Evolutionary conservation across 1,284 basidiomycete genomes (phyloP).

Genomic region (Phellopilus nigrolimitatus): DNA sequence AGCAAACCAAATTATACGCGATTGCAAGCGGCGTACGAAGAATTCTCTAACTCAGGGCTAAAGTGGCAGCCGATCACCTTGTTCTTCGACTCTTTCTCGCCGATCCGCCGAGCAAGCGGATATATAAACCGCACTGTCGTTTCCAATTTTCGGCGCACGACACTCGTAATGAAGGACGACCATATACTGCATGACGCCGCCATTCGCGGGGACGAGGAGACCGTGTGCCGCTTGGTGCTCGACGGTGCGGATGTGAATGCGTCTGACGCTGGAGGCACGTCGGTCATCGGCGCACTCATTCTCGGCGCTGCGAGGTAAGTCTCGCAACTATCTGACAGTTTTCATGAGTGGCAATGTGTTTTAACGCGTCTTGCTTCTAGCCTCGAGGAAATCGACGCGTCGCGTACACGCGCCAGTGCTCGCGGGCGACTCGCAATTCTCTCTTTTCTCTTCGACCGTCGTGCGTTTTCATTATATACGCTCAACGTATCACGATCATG

Average conservation of each 20-base stretch:
- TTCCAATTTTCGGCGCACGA: too few species aligned
- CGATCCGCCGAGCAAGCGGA: too few species aligned
- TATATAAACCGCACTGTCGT: too few species aligned
- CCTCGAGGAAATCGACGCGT: conserved; percentile 61
- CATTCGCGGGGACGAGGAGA: conserved; percentile 48
- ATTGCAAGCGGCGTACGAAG: too few species aligned
- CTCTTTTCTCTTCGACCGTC: conserved; percentile 46
- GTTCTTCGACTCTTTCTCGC: too few species aligned
- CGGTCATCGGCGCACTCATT: conserved; percentile 58
- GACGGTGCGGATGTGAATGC: conserved; percentile 64
- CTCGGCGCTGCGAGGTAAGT: conserved; percentile 57
- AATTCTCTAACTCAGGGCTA: too few species aligned
- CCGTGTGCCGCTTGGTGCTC: conserved; percentile 46
- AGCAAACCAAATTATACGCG: too few species aligned
- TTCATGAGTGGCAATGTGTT: not conserved
- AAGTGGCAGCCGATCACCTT: too few species aligned
- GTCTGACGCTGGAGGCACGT: conserved; percentile 52
- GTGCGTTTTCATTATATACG: conserved; percentile 55
- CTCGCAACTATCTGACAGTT: conserved; percentile 5
- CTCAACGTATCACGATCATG: conserved; percentile 62
- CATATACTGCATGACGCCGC: conserved; percentile 48
- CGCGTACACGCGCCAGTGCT: conserved; percentile 49
- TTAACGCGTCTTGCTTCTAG: too few species aligned
- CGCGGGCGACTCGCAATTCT: conserved; percentile 47
- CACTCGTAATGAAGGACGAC: not conserved